phyloP scores from a whole-genome alignment of 768 basidiomycete genomes.

The Pluteus cervinus region DNA sequence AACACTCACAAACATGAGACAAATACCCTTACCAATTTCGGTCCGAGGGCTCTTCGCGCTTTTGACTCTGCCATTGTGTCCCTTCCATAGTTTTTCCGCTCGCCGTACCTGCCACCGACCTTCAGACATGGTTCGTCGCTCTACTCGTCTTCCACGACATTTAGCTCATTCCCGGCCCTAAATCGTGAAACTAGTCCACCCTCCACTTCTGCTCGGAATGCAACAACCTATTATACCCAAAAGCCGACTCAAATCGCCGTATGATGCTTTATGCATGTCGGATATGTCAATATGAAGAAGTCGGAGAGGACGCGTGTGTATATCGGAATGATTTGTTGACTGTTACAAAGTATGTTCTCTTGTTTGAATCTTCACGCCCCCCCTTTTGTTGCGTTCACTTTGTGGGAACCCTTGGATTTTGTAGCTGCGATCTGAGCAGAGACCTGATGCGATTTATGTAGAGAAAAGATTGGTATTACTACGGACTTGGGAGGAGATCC shows the following conservation, averaged over 20 bases:
- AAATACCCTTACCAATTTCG: too few relatives aligned
- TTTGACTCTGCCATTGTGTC: too few relatives aligned
- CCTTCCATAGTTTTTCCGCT: too few relatives aligned
- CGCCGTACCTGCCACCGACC: too few relatives aligned
- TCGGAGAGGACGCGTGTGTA: conserved; percentile 82
- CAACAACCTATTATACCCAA: conserved; percentile 91
- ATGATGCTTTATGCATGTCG: conserved; percentile 89
- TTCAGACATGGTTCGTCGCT: too few relatives aligned
- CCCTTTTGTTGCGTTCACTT: conserved; percentile 4
- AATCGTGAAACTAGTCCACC: conserved; percentile 60
- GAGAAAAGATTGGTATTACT: conserved; percentile 92
- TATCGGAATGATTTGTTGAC: conserved; percentile 92
- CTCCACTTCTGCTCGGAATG: conserved; percentile 92
- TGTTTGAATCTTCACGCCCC: not conserved
- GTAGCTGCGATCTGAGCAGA: too few relatives aligned
- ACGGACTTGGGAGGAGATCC: conserved; percentile 84
- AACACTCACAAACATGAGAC: too few relatives aligned
- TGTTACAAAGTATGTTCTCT: conserved; percentile 72
- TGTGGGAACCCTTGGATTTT: too few relatives aligned
- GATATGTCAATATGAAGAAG: conserved; percentile 84
- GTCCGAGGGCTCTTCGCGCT: too few relatives aligned
- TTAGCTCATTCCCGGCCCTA: too few relatives aligned
- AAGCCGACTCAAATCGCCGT: conserved; percentile 81
- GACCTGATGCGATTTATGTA: too few relatives aligned
- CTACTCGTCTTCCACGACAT: not conserved